Conservation (phyloP, 73 alveolate species). For the Paramecium biaurelia region DNA sequence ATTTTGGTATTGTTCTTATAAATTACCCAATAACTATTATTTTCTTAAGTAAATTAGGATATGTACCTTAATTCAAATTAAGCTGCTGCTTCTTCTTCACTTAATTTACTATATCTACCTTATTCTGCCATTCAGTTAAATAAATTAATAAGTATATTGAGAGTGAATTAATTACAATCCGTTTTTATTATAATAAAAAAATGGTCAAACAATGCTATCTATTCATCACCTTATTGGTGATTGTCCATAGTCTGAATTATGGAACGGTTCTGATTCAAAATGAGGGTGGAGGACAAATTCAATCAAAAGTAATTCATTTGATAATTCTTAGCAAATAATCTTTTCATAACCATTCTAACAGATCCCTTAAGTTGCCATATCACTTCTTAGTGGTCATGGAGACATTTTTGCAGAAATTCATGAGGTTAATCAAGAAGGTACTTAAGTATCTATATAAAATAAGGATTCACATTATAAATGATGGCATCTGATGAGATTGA, state of each 20-base stretch:
- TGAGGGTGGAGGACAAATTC: background rate
- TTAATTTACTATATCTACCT: slow-evolving; percentile 30
- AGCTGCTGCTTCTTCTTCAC: slow-evolving; percentile 47
- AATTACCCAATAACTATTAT: slow-evolving; percentile 16
- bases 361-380: slow-evolving; percentile 1
- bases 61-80: slow-evolving; percentile 36
- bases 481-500: background rate
- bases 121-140: slow-evolving; percentile 47
- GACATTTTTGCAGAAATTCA: slow-evolving; percentile 22
- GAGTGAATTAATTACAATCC: slow-evolving; percentile 10
- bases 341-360: background rate
- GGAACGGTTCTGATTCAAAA: background rate
- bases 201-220: background rate
- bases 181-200: slow-evolving; percentile 14
- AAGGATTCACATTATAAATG: slow-evolving; percentile 14
- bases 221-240: background rate
- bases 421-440: slow-evolving; percentile 16
- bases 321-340: background rate
- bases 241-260: background rate
- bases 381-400: background rate
- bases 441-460: background rate
- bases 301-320: background rate
- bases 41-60: background rate
- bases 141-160: background rate
- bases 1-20: slow-evolving; percentile 22